These are phyloP conservation scores for Marchantia polymorpha DNA, from an alignment of 225 moss, liverwort and hornwort genomes.

Conservation along the genomic window DNA sequence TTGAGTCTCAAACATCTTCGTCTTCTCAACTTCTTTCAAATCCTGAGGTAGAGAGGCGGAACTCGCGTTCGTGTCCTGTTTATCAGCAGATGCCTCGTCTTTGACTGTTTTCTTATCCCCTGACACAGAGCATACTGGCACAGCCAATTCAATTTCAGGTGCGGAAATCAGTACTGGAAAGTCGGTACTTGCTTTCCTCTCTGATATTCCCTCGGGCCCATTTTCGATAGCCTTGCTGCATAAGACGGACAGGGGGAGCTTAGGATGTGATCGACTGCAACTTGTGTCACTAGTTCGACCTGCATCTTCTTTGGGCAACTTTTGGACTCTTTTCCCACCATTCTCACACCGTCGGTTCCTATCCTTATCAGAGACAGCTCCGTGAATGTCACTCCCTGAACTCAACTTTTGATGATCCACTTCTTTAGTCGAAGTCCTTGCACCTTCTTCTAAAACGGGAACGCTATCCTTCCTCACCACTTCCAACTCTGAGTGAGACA, in stretches of 20 bases:
- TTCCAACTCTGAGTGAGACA: slow-evolving; percentile 18
- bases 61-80: too few species aligned
- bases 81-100: background rate
- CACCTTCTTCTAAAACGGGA: background rate
- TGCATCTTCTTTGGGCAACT: slow-evolving; percentile 13
- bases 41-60: slow-evolving; percentile 1
- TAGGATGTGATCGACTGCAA: slow-evolving; percentile 16
- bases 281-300: slow-evolving; percentile 15
- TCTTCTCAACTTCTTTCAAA: background rate
- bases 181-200: background rate
- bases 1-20: background rate
- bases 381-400: slow-evolving; percentile 11
- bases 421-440: slow-evolving; percentile 5
- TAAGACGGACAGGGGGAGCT: slow-evolving; percentile 35
- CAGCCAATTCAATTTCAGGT: background rate
- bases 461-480: background rate
- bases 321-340: slow-evolving; percentile 21
- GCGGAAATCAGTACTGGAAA: background rate
- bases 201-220: slow-evolving; percentile 8
- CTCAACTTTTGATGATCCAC: slow-evolving; percentile 17
- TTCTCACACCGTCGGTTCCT: slow-evolving; percentile 8
- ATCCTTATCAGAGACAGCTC: slow-evolving; percentile 2
- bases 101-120: background rate
- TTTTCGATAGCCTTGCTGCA: slow-evolving; percentile 29
- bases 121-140: background rate